Base-by-base conservation (phyloP, 345 rosid genomes). In the Bretschneidera sinensis region DNA sequence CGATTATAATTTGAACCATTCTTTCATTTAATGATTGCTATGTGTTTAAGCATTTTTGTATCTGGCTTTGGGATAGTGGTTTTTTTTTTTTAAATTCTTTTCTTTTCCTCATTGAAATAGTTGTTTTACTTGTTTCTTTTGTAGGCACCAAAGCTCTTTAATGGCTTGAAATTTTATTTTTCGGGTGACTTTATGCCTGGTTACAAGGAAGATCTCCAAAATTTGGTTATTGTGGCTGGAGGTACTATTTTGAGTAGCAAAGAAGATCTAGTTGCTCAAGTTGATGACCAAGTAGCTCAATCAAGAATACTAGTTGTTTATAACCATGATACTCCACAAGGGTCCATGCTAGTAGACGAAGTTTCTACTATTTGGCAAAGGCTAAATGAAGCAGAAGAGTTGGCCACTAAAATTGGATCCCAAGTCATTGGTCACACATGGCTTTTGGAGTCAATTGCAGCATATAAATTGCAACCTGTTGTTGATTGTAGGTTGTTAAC, bases 381-480 rank as follows among this genome's bases (percentile, higher is more conserved):
- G 74, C 62, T 78, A 15, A 80, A 66, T 60, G 91, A 89, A 51
- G 96, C 96, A 24, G 73, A 81, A 59, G 83, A 78, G 34, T 60
- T 92, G 59, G 83, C 96, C 9, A 69, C 70, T 24, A 70, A 76
- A 71, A 62, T 64, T 39, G 87, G 88, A 16, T 68, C 74, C 16
- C 76, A 23, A 14, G 77, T 87, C 23, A 74, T 81, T 43, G 85
- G 86, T 51, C 92, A 85, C 53, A 81, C 92, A 0, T 92, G 95
- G 92, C 66, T 92, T 23, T 76, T 89, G 75, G 91, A 89, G 60
- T 92, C 96, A 1, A 79, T 92, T 47, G 92, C 98, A 53, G 83
- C 86, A 8, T 84, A 78, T 51, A 73, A 80, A 63, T 63, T 80
- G 62, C 81, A 79, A 57, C 81, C 92, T 50, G 22, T 68, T n/a